Conservation (phyloP, 306 rosid genomes). For the Erythrophleum fordii region DNA sequence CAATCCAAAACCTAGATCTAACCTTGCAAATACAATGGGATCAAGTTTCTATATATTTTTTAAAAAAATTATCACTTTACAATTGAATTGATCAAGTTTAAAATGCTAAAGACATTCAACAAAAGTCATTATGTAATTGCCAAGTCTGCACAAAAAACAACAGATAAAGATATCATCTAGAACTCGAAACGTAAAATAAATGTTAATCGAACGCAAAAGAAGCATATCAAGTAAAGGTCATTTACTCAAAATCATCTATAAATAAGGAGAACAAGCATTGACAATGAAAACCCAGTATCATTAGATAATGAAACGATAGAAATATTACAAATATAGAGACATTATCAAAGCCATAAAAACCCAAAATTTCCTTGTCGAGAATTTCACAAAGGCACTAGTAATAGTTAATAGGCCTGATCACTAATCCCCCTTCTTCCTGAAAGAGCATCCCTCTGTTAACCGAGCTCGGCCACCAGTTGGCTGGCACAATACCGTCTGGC, state of each 20-base stretch:
- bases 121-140: background rate
- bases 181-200: background rate
- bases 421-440: conserved; percentile 52
- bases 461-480: conserved; percentile 47
- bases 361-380: conserved; percentile 30
- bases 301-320: conserved; percentile 3
- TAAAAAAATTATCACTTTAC: background rate
- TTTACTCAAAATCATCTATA: conserved; percentile 19
- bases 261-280: conserved; percentile 17
- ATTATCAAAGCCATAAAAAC: conserved; percentile 25
- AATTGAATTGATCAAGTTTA: background rate
- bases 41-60: background rate
- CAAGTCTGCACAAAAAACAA: background rate
- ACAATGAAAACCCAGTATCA: background rate
- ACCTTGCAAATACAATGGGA: background rate
- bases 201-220: background rate
- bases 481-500: conserved; percentile 49
- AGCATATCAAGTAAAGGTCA: conserved; percentile 16
- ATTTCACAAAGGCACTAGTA: conserved; percentile 10
- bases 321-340: conserved; percentile 26
- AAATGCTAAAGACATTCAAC: background rate
- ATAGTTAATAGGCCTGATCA: background rate
- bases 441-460: conserved; percentile 44
- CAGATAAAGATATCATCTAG: background rate
- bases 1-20: background rate